Conservation (phyloP, 2,329 filamentous ascomycete species). For the Penicillium expansum region DNA sequence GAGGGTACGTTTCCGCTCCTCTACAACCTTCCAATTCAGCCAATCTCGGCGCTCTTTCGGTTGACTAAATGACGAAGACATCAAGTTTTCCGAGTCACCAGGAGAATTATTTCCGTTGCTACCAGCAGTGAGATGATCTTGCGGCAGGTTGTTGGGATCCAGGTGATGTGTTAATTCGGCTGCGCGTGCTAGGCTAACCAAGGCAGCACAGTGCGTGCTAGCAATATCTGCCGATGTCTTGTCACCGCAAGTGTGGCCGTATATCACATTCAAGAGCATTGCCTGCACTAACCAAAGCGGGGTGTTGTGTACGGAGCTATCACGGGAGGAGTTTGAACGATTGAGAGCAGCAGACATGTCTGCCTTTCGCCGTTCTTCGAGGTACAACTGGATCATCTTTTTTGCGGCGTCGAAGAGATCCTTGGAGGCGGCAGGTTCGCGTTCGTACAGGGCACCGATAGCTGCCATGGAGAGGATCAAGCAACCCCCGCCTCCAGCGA, state of each 20-base stretch:
- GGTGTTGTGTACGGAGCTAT: constrained; percentile 67
- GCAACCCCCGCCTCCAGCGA: constrained; percentile 77
- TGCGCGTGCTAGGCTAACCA: constrained; percentile 86
- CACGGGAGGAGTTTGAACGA: constrained; percentile 52
- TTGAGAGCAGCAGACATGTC: constrained; percentile 66
- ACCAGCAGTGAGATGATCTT: constrained; percentile 47
- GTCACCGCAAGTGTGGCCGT: constrained; percentile 91
- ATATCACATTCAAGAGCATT: constrained; percentile 94
- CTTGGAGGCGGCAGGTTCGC: constrained; percentile 73
- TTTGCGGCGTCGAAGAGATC: constrained; percentile 91
- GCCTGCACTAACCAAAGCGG: constrained; percentile 95
- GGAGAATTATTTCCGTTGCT: constrained; percentile 53
- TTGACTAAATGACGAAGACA: constrained; percentile 34
- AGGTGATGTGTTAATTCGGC: constrained; percentile 66
- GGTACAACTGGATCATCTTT: constrained; percentile 89
- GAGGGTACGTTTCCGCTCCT: constrained; percentile 90
- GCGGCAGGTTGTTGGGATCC: constrained; percentile 37
- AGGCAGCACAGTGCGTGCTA: constrained; percentile 82
- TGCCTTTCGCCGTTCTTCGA: constrained; percentile 85
- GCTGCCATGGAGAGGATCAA: constrained; percentile 84
- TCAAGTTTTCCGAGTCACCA: constrained; percentile 45
- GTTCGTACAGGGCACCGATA: constrained; percentile 83
- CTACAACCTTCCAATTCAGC: constrained; percentile 81
- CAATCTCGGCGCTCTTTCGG: constrained; percentile 58
- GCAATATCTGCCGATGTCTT: constrained; percentile 88